Percentiles rank a stretch among this genome's conserved stretches.
phyloP scores from a whole-genome alignment of 1,139 yeast genomes.

The Geotrichum siamense region DNA sequence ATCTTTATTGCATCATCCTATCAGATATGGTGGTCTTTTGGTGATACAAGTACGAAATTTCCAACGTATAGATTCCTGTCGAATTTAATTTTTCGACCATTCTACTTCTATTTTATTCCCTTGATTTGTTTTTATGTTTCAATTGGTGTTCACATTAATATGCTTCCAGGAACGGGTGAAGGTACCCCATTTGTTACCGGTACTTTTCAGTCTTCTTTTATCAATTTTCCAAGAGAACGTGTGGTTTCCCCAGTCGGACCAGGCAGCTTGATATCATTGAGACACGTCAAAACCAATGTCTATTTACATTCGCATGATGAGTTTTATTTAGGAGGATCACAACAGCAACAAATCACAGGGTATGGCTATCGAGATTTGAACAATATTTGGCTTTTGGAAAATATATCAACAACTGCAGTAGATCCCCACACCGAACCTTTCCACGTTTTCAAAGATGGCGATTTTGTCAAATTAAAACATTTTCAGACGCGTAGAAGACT shows the following conservation, averaged over 20 bases:
- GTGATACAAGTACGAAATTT: constrained; percentile 43
- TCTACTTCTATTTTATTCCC: constrained; percentile 44
- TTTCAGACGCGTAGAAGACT: constrained; percentile 52
- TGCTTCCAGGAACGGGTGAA: constrained; percentile 44
- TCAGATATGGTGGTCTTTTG: constrained; percentile 51
- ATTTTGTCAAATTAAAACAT: constrained; percentile 54
- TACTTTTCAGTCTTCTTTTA: constrained; percentile 52
- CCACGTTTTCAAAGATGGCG: constrained; percentile 44
- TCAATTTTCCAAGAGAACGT: constrained; percentile 38
- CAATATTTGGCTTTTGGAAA: constrained; percentile 64
- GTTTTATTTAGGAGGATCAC: constrained; percentile 48
- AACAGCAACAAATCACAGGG: constrained; percentile 63
- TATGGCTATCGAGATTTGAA: constrained; percentile 47
- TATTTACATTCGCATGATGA: constrained; percentile 63
- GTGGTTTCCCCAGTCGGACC: constrained; percentile 47
- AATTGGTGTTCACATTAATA: constrained; percentile 46
- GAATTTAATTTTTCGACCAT: constrained; percentile 28
- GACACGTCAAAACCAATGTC: constrained; percentile 55
- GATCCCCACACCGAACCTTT: constrained; percentile 20
- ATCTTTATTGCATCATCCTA: constrained; percentile 38
- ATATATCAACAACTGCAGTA: constrained; percentile 17
- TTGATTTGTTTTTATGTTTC: constrained; percentile 42
- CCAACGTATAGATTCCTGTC: constrained; percentile 35
- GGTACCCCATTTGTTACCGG: constrained; percentile 47
- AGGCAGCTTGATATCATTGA: constrained; percentile 60